These are phyloP conservation scores for Hanseniaspora lachancei DNA, from an alignment of 805 yeast genomes.

Conservation along the genomic window DNA sequence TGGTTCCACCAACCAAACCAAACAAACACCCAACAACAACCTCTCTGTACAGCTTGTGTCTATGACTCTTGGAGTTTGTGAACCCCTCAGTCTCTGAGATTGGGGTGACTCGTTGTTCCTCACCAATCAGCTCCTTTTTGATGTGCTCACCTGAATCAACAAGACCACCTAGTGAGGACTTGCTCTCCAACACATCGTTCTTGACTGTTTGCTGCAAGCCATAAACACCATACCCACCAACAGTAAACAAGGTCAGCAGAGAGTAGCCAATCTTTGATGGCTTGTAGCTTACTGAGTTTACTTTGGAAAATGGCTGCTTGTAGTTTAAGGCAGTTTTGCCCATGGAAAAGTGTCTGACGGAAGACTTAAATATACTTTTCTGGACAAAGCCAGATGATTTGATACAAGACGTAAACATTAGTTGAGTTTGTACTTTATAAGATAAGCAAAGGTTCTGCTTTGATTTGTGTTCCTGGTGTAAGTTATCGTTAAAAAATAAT, in stretches of 20 bases:
- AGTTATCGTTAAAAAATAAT: no score
- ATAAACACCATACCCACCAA: background rate
- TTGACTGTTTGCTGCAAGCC: background rate
- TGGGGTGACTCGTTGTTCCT: background rate
- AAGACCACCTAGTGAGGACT: background rate
- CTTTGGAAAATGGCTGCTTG: background rate
- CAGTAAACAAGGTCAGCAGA: background rate
- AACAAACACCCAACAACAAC: slow-evolving; percentile 7
- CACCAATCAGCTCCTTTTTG: background rate
- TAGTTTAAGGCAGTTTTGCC: background rate
- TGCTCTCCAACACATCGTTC: background rate
- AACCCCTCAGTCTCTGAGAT: background rate
- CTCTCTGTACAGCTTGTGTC: slow-evolving; percentile 10
- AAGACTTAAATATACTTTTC: background rate
- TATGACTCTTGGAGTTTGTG: background rate
- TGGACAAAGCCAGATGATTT: background rate
- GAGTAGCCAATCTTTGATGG: background rate
- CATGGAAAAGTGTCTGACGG: background rate
- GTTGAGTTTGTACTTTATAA: background rate
- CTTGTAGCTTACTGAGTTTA: background rate
- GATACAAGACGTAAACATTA: background rate
- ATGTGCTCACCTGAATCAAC: background rate
- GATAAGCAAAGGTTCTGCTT: background rate
- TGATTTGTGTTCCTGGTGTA: no score
- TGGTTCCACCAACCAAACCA: slow-evolving; percentile 6